These are phyloP conservation scores for Phytopythium oedochilum DNA, from an alignment of 352 stramenopile genomes.

Conservation along the genomic window DNA sequence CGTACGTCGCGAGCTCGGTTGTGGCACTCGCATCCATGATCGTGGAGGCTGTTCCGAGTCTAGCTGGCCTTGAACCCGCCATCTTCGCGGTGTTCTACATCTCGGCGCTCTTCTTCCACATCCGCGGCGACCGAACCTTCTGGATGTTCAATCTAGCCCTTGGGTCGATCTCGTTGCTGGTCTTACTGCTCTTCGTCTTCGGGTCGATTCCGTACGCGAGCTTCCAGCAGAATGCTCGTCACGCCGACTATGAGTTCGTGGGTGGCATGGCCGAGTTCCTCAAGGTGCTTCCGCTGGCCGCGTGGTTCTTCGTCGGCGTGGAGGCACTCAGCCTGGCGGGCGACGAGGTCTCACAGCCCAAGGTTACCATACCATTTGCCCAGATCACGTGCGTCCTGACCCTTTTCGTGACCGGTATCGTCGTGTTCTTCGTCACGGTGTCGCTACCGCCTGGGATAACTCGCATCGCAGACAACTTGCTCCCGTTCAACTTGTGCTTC, in stretches of 20 bases:
- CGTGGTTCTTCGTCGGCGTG: slow-evolving; percentile 27
- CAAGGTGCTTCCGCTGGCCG: slow-evolving; percentile 8
- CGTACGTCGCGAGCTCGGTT: slow-evolving; percentile 31
- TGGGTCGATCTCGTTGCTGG: slow-evolving; percentile 19
- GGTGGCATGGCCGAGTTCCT: slow-evolving; percentile 3
- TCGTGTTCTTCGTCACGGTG: slow-evolving; percentile 17
- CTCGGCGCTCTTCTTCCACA: slow-evolving; percentile 26
- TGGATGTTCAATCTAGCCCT: slow-evolving; percentile 37
- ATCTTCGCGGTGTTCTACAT: slow-evolving; percentile 28
- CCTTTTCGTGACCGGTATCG: slow-evolving; percentile 12
- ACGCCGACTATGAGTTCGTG: slow-evolving; percentile 3
- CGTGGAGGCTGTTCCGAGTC: slow-evolving; percentile 7
- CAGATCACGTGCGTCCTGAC: slow-evolving; percentile 25
- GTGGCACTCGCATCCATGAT: slow-evolving; percentile 31
- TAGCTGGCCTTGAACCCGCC: slow-evolving; percentile 15
- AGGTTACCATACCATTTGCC: slow-evolving; percentile 16
- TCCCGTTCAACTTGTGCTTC: slow-evolving; percentile 18
- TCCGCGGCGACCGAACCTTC: slow-evolving; percentile 25
- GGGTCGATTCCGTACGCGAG: slow-evolving; percentile 24
- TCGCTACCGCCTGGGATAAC: slow-evolving; percentile 10
- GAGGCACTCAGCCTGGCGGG: slow-evolving; percentile 15
- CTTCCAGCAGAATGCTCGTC: slow-evolving; percentile 7
- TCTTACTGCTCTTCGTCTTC: slow-evolving; percentile 34
- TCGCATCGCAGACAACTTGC: slow-evolving; percentile 4
- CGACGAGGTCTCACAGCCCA: slow-evolving; percentile 19